A percentile compares a stretch with the other conserved stretches of the same genome.
Evolutionary conservation across 176 grass and related monocot genomes (phyloP).

Genomic region (Thalia dealbata): DNA sequence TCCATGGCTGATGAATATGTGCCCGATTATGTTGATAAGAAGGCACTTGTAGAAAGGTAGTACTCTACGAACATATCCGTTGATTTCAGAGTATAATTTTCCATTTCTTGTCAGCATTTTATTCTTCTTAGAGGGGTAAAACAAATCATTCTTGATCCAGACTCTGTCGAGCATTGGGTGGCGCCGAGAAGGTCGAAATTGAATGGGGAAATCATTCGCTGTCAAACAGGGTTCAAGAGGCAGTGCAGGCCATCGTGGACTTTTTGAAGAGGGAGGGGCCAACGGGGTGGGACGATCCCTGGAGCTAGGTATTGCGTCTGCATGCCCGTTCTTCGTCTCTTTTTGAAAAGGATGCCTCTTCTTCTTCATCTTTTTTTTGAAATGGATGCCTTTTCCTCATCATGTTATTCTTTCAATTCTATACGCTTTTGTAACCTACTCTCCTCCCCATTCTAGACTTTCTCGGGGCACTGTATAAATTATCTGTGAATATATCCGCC

Average conservation of each 20-base stretch:
- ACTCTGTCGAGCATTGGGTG: conserved; percentile 66
- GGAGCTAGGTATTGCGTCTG: no score
- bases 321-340: background rate
- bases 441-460: no score
- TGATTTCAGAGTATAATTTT: background rate
- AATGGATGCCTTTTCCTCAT: no score
- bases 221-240: conserved; percentile 87
- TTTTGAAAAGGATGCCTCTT: no score
- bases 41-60: conserved; percentile 75
- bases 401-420: no score
- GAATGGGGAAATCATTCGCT: conserved; percentile 86
- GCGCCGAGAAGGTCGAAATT: conserved; percentile 86
- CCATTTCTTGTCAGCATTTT: background rate
- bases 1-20: conserved; percentile 95
- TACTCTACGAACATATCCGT: background rate
- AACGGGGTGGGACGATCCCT: conserved; percentile 97
- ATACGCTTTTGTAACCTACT: no score
- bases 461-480: no score
- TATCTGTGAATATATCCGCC: no score
- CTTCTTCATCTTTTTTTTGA: no score
- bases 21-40: conserved; percentile 89
- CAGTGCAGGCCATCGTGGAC: conserved; percentile 81
- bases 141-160: conserved; percentile 15
- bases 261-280: conserved; percentile 96
- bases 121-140: background rate